Conservation (phyloP, 2,329 filamentous ascomycete genomes). For the Rutstroemia sydowiana region DNA sequence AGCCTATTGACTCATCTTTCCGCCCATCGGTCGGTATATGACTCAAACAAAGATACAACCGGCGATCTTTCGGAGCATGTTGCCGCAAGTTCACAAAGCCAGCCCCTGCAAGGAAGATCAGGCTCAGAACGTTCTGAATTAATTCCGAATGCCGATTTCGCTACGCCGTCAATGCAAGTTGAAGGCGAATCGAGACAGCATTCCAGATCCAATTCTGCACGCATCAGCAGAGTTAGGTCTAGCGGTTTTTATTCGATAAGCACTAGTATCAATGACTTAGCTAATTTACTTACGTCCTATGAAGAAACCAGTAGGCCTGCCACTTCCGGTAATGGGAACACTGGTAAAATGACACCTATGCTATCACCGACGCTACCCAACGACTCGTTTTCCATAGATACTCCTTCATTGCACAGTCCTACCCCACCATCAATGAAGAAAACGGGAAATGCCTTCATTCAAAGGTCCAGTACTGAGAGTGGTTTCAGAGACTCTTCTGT, state of each 20-base stretch:
- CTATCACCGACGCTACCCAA: conserved; percentile 18
- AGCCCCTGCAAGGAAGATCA: not conserved
- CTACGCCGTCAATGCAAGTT: not conserved
- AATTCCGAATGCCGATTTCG: not conserved
- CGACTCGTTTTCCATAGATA: conserved; percentile 4
- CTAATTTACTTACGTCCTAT: conserved; percentile 11
- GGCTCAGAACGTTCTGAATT: not conserved
- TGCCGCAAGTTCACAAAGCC: not conserved
- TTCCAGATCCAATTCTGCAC: not conserved
- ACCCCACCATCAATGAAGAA: conserved; percentile 11
- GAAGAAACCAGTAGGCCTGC: conserved; percentile 9
- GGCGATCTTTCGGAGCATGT: no score
- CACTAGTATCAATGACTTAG: conserved; percentile 15
- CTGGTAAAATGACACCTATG: conserved; percentile 14
- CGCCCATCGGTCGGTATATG: no score
- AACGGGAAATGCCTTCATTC: not conserved
- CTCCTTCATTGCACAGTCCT: conserved; percentile 1
- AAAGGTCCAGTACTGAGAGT: not conserved
- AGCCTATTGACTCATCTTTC: no score
- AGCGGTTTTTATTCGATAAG: conserved; percentile 15
- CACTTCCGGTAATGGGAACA: not conserved
- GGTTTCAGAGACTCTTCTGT: not conserved
- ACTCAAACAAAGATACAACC: no score
- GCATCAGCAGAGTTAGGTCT: conserved; percentile 5
- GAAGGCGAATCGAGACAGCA: not conserved